phyloP scores from a whole-genome alignment of 202 grass and related monocot genomes.

The Setaria italica region DNA sequence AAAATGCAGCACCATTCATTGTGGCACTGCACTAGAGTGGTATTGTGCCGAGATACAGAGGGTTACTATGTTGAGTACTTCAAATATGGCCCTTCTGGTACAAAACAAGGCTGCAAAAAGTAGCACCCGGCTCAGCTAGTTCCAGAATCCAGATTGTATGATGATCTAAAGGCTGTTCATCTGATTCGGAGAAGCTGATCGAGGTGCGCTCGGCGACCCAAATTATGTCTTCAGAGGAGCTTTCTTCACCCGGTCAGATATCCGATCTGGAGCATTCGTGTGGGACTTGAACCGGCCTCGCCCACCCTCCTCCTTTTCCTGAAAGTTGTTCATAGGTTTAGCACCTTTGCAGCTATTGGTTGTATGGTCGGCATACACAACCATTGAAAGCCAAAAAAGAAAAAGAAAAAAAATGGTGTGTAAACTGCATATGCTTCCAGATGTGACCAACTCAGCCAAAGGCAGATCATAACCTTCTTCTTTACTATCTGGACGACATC shows the following conservation, averaged over 20 bases:
- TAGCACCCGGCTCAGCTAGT: slow-evolving; percentile 38
- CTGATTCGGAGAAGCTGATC: not conserved
- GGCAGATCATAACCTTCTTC: slow-evolving; percentile 79
- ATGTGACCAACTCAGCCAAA: slow-evolving; percentile 11
- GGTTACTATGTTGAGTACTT: not conserved
- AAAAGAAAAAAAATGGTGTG: not conserved
- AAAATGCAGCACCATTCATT: slow-evolving; percentile 25
- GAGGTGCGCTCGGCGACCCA: not conserved
- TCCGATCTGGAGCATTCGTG: slow-evolving; percentile 72
- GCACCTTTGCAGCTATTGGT: not conserved
- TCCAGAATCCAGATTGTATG: slow-evolving; percentile 20
- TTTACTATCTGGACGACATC: slow-evolving; percentile 98
- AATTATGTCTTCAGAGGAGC: slow-evolving; percentile 87
- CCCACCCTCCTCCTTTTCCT: slow-evolving; percentile 84
- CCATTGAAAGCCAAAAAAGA: not conserved
- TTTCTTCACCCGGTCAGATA: slow-evolving; percentile 97
- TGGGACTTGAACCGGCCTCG: slow-evolving; percentile 98
- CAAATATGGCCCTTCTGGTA: slow-evolving; percentile 27
- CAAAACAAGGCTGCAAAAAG: slow-evolving; percentile 41
- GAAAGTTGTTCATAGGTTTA: slow-evolving; percentile 45
- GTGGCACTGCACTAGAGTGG: not conserved
- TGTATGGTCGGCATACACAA: not conserved
- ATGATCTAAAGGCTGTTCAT: not conserved
- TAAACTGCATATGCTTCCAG: not conserved
- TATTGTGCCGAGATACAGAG: not conserved